A percentile compares a stretch with the other conserved stretches of the same genome.
phyloP scores from a whole-genome alignment of 805 yeast species.

The Debaryomyces maramus region DNA sequence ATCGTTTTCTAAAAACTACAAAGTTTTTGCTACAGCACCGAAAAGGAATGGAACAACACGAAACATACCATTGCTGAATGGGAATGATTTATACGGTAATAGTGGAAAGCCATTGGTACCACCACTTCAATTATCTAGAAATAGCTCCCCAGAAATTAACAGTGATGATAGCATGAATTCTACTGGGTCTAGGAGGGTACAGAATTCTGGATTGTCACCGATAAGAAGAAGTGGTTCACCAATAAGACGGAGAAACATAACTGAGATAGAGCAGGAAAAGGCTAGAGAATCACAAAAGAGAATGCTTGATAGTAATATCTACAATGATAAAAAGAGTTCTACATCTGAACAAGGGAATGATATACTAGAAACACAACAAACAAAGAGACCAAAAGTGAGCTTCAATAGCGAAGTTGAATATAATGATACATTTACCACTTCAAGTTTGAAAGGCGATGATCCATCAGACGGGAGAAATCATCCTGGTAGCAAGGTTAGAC shows the following conservation, averaged over 20 bases:
- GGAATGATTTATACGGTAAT: not conserved
- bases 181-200: not conserved
- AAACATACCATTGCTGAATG: not conserved
- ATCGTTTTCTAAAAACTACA: slow-evolving; percentile 3
- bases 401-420: slow-evolving; percentile 10
- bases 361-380: not conserved
- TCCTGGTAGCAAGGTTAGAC: not conserved
- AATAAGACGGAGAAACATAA: slow-evolving; percentile 28
- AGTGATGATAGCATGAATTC: slow-evolving; percentile 2
- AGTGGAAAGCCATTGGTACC: not conserved
- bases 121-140: not conserved
- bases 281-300: slow-evolving; percentile 22
- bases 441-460: slow-evolving; percentile 1
- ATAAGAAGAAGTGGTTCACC: slow-evolving; percentile 38
- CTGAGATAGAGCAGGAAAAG: slow-evolving; percentile 24
- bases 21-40: slow-evolving; percentile 8
- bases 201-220: slow-evolving; percentile 16
- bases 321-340: slow-evolving; percentile 11
- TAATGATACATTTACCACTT: slow-evolving; percentile 4
- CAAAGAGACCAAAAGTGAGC: slow-evolving; percentile 5
- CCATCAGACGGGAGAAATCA: not conserved
- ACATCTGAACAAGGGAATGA: not conserved
- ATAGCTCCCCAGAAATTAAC: not conserved
- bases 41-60: not conserved
- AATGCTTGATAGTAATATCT: slow-evolving; percentile 19